phyloP scores from a whole-genome alignment of 768 basidiomycete species.

The Xerocomellus intermedius region DNA sequence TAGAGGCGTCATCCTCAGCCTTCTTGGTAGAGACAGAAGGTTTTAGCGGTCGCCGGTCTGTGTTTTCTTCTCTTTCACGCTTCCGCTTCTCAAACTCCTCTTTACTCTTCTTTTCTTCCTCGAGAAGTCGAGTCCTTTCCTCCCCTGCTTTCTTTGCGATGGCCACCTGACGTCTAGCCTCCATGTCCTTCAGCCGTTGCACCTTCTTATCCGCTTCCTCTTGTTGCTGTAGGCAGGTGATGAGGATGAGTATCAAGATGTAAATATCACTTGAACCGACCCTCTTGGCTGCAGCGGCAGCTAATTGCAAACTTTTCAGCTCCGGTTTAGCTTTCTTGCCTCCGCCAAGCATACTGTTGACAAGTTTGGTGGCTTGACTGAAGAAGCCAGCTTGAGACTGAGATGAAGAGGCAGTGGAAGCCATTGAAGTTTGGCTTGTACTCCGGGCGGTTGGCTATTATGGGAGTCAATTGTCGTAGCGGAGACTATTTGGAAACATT shows the following conservation, averaged over 20 bases:
- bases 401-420: constrained; percentile 38
- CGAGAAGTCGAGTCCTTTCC: constrained; percentile 58
- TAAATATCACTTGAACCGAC: constrained; percentile 39
- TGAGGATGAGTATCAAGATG: constrained; percentile 1
- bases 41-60: constrained; percentile 66
- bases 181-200: constrained; percentile 75
- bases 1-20: constrained; percentile 68
- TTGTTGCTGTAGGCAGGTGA: constrained; percentile 63
- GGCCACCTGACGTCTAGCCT: constrained; percentile 70
- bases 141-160: constrained; percentile 77
- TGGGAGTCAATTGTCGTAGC: constrained; percentile 6
- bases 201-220: constrained; percentile 82
- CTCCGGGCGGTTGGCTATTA: constrained; percentile 33
- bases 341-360: constrained; percentile 64
- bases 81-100: constrained; percentile 78
- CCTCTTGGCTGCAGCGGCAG: constrained; percentile 85
- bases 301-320: constrained; percentile 79
- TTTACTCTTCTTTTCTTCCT: constrained; percentile 69
- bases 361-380: constrained; percentile 65
- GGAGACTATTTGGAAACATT: constrained; percentile 1
- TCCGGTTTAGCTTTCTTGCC: constrained; percentile 73
- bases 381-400: constrained; percentile 60
- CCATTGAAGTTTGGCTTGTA: constrained; percentile 56
- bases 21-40: constrained; percentile 49
- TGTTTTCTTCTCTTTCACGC: constrained; percentile 76